These are phyloP conservation scores for Podospora appendiculata DNA, from an alignment of 495 filamentous ascomycete species.

Conservation along the genomic window DNA sequence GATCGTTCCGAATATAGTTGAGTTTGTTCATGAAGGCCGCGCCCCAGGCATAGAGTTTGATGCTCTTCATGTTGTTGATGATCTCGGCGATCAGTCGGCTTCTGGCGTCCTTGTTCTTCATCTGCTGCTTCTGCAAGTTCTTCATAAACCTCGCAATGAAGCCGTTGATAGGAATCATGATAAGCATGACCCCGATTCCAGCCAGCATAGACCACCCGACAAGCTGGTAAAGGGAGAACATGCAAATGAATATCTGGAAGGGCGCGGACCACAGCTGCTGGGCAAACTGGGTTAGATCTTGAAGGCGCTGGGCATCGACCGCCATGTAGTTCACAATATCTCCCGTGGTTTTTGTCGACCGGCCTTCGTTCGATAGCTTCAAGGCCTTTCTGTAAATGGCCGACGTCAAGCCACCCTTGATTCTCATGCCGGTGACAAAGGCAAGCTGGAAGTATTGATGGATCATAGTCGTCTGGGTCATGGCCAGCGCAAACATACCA, in stretches of 20 bases:
- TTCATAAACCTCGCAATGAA: constrained; percentile 91
- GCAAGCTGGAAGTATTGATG: constrained; percentile 96
- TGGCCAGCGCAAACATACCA: constrained; percentile 84
- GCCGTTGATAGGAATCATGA: constrained; percentile 97
- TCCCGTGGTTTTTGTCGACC: constrained; percentile 84
- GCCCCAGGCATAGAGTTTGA: constrained; percentile 98
- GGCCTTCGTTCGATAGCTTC: constrained; percentile 85
- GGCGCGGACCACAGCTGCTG: constrained; percentile 94
- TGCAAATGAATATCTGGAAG: constrained; percentile 91
- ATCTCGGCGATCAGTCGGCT: constrained; percentile 96
- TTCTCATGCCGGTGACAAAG: constrained; percentile 93
- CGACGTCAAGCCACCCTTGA: constrained; percentile 82
- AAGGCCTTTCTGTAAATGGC: constrained; percentile 90
- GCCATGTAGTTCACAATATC: constrained; percentile 99
- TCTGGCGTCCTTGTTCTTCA: constrained; percentile 97
- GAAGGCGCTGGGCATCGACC: constrained; percentile 88
- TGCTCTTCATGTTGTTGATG: constrained; percentile 98
- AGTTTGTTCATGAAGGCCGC: constrained; percentile 96
- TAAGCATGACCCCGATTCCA: constrained; percentile 91
- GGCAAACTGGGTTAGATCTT: constrained; percentile 92
- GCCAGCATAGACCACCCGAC: constrained; percentile 92
- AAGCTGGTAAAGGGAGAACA: constrained; percentile 90
- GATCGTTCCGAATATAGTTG: constrained; percentile 88
- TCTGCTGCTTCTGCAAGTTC: constrained; percentile 86
- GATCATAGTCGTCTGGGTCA: constrained; percentile 64